Evolutionary conservation across 495 filamentous ascomycete genomes (phyloP).

Genomic region (Neurospora pannonica): DNA sequence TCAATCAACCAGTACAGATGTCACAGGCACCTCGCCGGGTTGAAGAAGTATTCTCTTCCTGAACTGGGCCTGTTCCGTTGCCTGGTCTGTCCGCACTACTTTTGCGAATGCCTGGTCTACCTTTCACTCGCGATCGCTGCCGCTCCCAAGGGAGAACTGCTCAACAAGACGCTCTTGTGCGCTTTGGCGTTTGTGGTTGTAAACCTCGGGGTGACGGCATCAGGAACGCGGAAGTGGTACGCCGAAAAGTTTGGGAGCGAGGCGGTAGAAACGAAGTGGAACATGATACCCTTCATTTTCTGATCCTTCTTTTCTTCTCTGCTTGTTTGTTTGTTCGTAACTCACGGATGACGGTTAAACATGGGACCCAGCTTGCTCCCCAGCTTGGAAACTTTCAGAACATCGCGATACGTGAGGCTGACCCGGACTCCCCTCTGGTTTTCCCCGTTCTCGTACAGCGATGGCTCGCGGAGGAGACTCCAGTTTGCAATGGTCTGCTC

Average conservation of each 20-base stretch:
- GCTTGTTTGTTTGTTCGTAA: not conserved
- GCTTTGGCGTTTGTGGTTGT: constrained; percentile 62
- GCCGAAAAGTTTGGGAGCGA: constrained; percentile 63
- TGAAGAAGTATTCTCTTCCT: constrained; percentile 81
- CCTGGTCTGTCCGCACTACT: constrained; percentile 85
- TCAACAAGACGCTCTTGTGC: constrained; percentile 67
- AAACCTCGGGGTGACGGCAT: constrained; percentile 79
- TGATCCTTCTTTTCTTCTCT: constrained; percentile 21
- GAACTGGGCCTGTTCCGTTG: constrained; percentile 51
- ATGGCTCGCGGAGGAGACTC: constrained; percentile 56
- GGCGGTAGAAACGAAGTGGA: constrained; percentile 57
- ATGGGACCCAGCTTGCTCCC: constrained; percentile 57
- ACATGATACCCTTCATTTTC: constrained; percentile 75
- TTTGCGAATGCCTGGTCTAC: constrained; percentile 78
- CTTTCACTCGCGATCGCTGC: constrained; percentile 63
- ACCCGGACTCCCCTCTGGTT: constrained; percentile 58
- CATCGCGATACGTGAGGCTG: constrained; percentile 91
- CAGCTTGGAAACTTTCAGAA: constrained; percentile 73
- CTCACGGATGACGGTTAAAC: constrained; percentile 23
- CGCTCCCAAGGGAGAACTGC: constrained; percentile 48
- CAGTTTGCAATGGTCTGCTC: constrained; percentile 69
- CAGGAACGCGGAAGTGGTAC: constrained; percentile 74
- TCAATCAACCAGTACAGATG: constrained; percentile 72
- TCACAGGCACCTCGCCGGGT: constrained; percentile 67
- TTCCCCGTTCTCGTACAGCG: constrained; percentile 45